Conservation (phyloP, 148 eudicot species). For the Rheum nobile region DNA sequence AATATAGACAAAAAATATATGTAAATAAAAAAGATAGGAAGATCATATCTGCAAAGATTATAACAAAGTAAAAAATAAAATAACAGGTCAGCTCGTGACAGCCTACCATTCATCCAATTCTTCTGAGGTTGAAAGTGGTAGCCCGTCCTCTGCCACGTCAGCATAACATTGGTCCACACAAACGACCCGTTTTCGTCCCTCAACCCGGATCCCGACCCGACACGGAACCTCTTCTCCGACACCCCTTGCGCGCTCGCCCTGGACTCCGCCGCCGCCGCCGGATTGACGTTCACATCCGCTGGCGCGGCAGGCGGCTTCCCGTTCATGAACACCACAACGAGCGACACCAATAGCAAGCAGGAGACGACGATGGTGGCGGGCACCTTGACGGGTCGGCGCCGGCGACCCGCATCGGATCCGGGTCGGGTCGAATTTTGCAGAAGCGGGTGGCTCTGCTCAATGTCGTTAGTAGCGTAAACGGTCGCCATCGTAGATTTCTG, state of each 20-base stretch:
- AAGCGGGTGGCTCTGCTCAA: slow-evolving; percentile 8
- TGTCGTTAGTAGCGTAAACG: not conserved
- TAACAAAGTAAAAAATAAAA: not conserved
- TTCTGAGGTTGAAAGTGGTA: slow-evolving; percentile 79
- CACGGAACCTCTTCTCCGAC: slow-evolving; percentile 40
- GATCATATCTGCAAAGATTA: not conserved
- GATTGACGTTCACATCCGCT: not conserved
- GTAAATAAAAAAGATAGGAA: not conserved
- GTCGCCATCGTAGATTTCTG: not conserved
- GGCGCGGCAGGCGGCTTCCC: slow-evolving; percentile 11
- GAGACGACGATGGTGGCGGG: slow-evolving; percentile 17
- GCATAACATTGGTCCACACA: slow-evolving; percentile 66
- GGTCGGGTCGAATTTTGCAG: slow-evolving; percentile 8
- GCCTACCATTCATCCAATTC: slow-evolving; percentile 89
- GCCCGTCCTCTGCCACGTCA: slow-evolving; percentile 71
- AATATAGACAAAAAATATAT: not conserved
- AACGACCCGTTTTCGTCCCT: slow-evolving; percentile 15
- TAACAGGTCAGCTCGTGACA: not conserved
- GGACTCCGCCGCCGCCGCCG: slow-evolving; percentile 15
- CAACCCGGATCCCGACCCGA: not conserved
- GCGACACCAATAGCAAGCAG: slow-evolving; percentile 22
- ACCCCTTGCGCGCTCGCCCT: slow-evolving; percentile 52
- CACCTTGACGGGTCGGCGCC: slow-evolving; percentile 16
- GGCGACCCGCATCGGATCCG: not conserved
- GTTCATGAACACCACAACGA: slow-evolving; percentile 21